Evolutionary conservation across 306 rosid genomes (phyloP).

Genomic region (Glycine latifolia): DNA sequence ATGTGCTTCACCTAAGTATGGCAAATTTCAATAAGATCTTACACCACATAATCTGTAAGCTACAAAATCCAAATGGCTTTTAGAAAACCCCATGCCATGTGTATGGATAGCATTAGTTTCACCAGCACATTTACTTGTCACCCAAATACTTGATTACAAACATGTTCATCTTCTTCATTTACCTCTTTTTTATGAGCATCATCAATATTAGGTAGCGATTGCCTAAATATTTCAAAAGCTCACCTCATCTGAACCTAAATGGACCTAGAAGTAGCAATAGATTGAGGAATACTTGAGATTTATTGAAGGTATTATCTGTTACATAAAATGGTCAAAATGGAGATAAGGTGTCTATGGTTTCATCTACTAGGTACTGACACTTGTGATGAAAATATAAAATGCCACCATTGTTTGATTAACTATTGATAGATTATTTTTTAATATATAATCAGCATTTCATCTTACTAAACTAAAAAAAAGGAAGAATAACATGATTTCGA

Average conservation of each 20-base stretch:
- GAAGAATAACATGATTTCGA: not conserved
- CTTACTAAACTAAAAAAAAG: not conserved
- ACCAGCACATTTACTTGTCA: conserved; percentile 7
- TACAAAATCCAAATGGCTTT: not conserved
- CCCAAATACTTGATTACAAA: not conserved
- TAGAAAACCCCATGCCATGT: not conserved
- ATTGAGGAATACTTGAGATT: not conserved
- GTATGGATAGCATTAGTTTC: not conserved
- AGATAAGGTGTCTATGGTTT: not conserved
- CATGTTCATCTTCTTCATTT: not conserved
- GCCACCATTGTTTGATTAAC: conserved; percentile 13
- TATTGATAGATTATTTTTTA: conserved; percentile 9
- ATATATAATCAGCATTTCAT: not conserved
- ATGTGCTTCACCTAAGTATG: not conserved
- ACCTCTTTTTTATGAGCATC: not conserved
- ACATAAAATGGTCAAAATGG: not conserved
- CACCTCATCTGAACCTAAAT: conserved; percentile 7
- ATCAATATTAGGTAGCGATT: not conserved
- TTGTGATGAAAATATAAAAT: too few species aligned
- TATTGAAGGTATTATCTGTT: conserved; percentile 21
- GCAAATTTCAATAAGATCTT: conserved; percentile 4
- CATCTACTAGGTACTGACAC: too few species aligned
- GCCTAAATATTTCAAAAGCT: conserved; percentile 11
- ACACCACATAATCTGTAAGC: not conserved
- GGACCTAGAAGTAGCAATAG: not conserved